phyloP scores from a whole-genome alignment of 805 yeast species.

The Candida caryicola region DNA sequence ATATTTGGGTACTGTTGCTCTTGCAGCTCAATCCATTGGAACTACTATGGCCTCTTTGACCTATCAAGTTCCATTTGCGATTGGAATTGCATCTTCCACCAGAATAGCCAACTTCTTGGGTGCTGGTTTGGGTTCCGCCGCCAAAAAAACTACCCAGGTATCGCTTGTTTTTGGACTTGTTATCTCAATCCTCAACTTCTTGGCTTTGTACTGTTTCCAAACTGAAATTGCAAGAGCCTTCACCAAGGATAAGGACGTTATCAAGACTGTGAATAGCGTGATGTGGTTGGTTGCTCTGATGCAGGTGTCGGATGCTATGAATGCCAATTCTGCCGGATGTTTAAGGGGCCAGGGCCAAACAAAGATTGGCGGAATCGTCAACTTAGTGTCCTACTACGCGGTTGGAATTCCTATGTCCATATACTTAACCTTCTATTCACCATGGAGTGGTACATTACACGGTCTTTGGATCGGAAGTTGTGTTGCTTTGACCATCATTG shows the following conservation, averaged over 20 bases:
- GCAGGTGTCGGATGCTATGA: conserved; percentile 67
- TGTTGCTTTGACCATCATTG: conserved; percentile 50
- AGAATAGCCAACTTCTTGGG: conserved; percentile 58
- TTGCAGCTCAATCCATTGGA: conserved; percentile 53
- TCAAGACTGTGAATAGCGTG: conserved; percentile 46
- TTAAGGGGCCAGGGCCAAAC: conserved; percentile 78
- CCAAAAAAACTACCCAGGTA: conserved; percentile 35
- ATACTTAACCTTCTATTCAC: conserved; percentile 48
- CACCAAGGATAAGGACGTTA: conserved; percentile 59
- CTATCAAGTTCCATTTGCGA: conserved; percentile 57
- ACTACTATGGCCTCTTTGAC: conserved; percentile 42
- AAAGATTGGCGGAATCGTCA: conserved; percentile 58
- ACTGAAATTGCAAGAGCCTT: conserved; percentile 43
- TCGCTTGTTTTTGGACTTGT: conserved; percentile 36
- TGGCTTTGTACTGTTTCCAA: conserved; percentile 30
- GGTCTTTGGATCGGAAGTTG: conserved; percentile 63
- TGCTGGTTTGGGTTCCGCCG: conserved; percentile 37
- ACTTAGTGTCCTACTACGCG: conserved; percentile 55
- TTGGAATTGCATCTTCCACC: conserved; percentile 57
- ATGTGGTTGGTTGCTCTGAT: conserved; percentile 64
- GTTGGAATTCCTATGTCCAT: conserved; percentile 63
- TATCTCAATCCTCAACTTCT: conserved; percentile 32
- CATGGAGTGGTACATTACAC: conserved; percentile 44
- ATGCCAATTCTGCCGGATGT: conserved; percentile 73
- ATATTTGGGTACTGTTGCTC: conserved; percentile 49